A percentile compares a stretch with the other conserved stretches of the same genome.
phyloP scores from a whole-genome alignment of 805 yeast genomes.

The Lachancea lanzarotensis region DNA sequence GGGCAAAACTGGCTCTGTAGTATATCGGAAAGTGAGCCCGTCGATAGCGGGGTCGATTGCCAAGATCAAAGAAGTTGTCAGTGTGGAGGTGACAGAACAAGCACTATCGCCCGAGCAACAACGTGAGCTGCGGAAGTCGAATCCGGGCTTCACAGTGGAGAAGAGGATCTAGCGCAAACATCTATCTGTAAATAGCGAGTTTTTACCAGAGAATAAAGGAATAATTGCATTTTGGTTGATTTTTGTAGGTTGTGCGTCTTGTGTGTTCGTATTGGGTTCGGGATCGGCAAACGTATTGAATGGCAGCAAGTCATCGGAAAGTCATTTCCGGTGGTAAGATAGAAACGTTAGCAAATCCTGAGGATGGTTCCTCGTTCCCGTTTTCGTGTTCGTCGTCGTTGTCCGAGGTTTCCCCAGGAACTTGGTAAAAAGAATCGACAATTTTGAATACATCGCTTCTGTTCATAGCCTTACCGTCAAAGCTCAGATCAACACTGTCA shows the following conservation, averaged over 20 bases:
- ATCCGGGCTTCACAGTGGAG: slow-evolving; percentile 57
- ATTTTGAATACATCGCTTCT: slow-evolving; percentile 37
- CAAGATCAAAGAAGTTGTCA: slow-evolving; percentile 77
- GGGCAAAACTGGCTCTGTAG: slow-evolving; percentile 62
- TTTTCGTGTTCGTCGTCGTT: slow-evolving; percentile 2
- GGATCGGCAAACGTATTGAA: background rate
- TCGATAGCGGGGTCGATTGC: slow-evolving; percentile 81
- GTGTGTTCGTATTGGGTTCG: background rate
- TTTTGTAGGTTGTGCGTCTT: background rate
- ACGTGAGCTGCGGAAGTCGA: slow-evolving; percentile 49
- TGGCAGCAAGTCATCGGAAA: background rate
- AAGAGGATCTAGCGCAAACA: slow-evolving; percentile 19
- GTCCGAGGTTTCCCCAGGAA: slow-evolving; percentile 31
- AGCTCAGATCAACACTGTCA: slow-evolving; percentile 37
- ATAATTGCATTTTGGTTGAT: background rate
- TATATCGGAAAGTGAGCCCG: slow-evolving; percentile 67
- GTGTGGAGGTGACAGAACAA: slow-evolving; percentile 64
- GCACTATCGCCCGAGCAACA: slow-evolving; percentile 46
- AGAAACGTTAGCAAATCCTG: background rate
- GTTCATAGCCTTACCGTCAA: slow-evolving; percentile 42
- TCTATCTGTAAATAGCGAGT: slow-evolving; percentile 5
- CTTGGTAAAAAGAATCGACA: slow-evolving; percentile 35
- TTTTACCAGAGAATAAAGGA: background rate
- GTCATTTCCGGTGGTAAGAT: slow-evolving; percentile 6
- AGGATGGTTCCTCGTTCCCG: background rate